Evolutionary conservation across 2,329 filamentous ascomycete species (phyloP), one percentile per base, ranked within the genome.

Genomic region (Claviceps sp.): DNA sequence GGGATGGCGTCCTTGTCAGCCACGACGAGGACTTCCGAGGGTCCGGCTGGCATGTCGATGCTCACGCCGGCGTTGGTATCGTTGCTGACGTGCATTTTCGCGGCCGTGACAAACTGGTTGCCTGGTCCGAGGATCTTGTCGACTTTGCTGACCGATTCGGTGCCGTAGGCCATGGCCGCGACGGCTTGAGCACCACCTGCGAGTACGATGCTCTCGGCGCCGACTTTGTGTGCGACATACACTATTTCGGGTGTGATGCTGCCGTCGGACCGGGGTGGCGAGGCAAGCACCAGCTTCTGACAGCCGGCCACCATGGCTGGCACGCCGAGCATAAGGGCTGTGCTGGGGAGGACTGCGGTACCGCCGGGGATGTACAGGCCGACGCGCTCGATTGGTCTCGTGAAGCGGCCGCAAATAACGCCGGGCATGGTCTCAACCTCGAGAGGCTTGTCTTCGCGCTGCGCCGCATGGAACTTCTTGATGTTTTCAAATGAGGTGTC

Each of bases 91-190:
- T 90, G 78, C 93, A 98, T 98, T 79, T 98, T 98, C 50, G 88
- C 93, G 0, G 93, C 93, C 0, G 93, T 98, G 42, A 98, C 93
- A 64, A 97, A 98, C 68, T 97, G 93, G 70, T 98, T 98, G 38
- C 93, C 93, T 2, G 93, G 93, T 0, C 93, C 93, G 13, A 97
- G 80, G 60, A 98, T 96, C 79, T 98, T 98, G 76, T 98, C 93
- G 7, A 98, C 93, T 73, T 98, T 98, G 67, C 76, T 87, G 49
- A 98, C 82, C 60, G 83, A 91, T 69, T 96, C 86, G 0, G 93
- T 98, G 47, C 93, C 93, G 70, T 98, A 98, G 2, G 93, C 93
- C 84, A 98, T 86, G 47, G 93, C 93, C 20, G 91, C 93, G 39
- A 98, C 83, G 44, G 93, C 93, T 71, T 98, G 93, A 0, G 91